phyloP scores from a whole-genome alignment of 1,139 yeast species.

The Blastobotrys petasosporus region DNA sequence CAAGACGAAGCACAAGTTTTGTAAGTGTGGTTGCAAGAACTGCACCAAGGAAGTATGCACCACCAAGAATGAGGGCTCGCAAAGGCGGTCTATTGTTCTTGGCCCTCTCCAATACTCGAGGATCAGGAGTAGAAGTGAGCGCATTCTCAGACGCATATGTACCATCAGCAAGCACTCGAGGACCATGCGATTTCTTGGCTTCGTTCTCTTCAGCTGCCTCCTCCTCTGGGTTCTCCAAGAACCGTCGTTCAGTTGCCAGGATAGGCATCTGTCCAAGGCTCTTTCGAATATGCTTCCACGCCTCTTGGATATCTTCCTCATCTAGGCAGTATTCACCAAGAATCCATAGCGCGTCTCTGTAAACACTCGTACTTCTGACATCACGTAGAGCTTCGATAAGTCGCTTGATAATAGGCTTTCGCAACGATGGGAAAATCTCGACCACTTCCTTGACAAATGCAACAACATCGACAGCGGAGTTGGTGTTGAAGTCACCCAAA shows the following conservation, averaged over 20 bases:
- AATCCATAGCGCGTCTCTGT: slow-evolving; percentile 93
- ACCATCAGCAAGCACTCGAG: slow-evolving; percentile 92
- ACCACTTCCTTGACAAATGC: slow-evolving; percentile 89
- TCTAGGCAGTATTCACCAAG: slow-evolving; percentile 84
- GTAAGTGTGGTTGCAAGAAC: slow-evolving; percentile 85
- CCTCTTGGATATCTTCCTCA: slow-evolving; percentile 66
- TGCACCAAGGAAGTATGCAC: slow-evolving; percentile 88
- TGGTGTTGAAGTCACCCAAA: slow-evolving; percentile 72
- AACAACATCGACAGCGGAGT: slow-evolving; percentile 86
- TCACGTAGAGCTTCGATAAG: slow-evolving; percentile 58
- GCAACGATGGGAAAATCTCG: slow-evolving; percentile 80
- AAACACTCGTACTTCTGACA: slow-evolving; percentile 82
- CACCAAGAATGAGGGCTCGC: slow-evolving; percentile 73
- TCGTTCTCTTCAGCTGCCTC: slow-evolving; percentile 29
- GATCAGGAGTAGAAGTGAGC: slow-evolving; percentile 40
- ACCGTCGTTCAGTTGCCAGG: slow-evolving; percentile 58
- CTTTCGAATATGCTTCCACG: slow-evolving; percentile 83
- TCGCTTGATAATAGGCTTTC: slow-evolving; percentile 59
- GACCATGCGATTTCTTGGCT: slow-evolving; percentile 49
- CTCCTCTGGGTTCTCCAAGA: slow-evolving; percentile 34
- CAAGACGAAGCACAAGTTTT: slow-evolving; percentile 76
- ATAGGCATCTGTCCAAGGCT: slow-evolving; percentile 92
- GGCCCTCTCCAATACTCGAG: slow-evolving; percentile 31
- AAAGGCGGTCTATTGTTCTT: slow-evolving; percentile 54
- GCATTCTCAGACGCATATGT: slow-evolving; percentile 97